Base-by-base conservation (phyloP, 495 filamentous ascomycete species). In the Aspergillus steynii region DNA sequence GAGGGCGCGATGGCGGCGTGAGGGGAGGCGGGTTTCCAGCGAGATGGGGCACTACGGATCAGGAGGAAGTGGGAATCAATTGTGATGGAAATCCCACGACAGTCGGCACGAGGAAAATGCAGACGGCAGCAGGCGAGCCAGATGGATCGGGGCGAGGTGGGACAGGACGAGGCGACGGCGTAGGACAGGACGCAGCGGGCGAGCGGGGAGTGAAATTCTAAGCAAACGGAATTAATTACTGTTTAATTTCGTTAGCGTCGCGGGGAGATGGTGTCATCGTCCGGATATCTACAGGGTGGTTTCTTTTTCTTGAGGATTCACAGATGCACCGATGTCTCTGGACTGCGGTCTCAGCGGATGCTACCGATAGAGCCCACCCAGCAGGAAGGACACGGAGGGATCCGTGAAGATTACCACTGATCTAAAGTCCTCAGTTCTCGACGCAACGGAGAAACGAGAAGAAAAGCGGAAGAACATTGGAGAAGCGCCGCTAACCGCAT, bases 401-500 rank as follows among this genome's bases (percentile, higher is more conserved):
- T 20, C 20, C 20, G 20, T 20, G 20, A 20, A 20, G 20, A 20
- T 20, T 0, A 20, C 20, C 20, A 20, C 20, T 20, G 20, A 20
- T 20, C 20, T 0, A 20, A 20, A 20, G 20, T 0, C 20, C 20
- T 0, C 20, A 20, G 20, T 20, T 20, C 20, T 20, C 20, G 20
- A 20, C 20, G 20, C 20, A 20, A 20, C 20, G 20, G 20, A 20
- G 20, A 20, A 20, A 20, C 20, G 20, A 20, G 20, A 20, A 20
- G 20, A 20, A 20, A 20, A 20, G 20, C 20, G 20, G 61, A 46
- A 58, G 67, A 70, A 67, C 56, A 61, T 59, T 65, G 64, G 53
- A 67, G 62, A 70, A 67, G 15, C 48, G 31, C 45, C 53, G 59
- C 76, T 78, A 77, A 69, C 68, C 74, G 59, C 42, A 62, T 56